Evolutionary conservation across 495 filamentous ascomycete genomes (phyloP), one percentile per base, ranked within the genome.

Genomic region (Xylaria sp.): DNA sequence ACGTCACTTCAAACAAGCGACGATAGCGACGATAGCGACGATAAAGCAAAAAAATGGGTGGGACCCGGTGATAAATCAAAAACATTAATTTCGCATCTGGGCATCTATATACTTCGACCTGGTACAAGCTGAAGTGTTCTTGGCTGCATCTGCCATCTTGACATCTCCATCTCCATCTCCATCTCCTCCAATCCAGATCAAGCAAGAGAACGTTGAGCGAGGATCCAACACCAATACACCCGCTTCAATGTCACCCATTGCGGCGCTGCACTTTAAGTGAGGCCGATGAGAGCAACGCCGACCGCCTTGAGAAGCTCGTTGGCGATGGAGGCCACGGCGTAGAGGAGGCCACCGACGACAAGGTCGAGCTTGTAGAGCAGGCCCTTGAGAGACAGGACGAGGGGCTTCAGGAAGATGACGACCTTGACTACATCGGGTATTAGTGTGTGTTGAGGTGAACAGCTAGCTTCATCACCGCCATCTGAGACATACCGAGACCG

Each of bases 331-430:
- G 78, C 79, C 57, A 81, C 80, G 11, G 76, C 72, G 52, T 81
- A 48, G 29, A 82, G 72, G 12, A 80, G 44, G 14, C 76, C 80
- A 31, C 71, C 69, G 5, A 82, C 80, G 40, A 82, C 80, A 41
- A 72, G 72, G 68, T 82, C 79, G 15, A 82, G 77, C 43, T 72
- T 61, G 77, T 77, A 79, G 57, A 82, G 29, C 19, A 78, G 73
- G 9, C 74, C 75, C 41, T 75, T 75, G n/a, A 81, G 76, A 52
- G 79, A 69, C 26, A 81, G 50, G 43, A 81, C 69, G 33, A 82
- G 72, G 37, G 81, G 81, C 57, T 78, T 76, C 9, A 82, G 52
- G 71, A 75, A 67, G 40, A 73, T 68, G 35, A 82, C 72, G 61
- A 82, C 75, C 58, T 76, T 79, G 61, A 72, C 81, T 77, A 14